phyloP scores from a whole-genome alignment of 2,329 filamentous ascomycete species.

The Huntiella abstrusa region DNA sequence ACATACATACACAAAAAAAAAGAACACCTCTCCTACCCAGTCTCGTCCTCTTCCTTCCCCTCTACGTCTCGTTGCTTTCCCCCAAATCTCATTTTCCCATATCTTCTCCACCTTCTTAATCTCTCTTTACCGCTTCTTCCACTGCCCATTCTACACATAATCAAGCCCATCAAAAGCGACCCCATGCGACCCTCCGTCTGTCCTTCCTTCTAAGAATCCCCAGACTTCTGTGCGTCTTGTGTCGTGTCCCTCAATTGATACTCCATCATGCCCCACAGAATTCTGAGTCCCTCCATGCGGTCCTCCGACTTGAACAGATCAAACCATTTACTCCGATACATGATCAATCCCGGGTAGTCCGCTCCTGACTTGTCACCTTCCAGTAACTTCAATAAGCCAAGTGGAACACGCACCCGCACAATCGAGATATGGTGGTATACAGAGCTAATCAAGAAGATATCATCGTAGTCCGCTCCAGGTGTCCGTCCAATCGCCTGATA shows the following conservation, averaged over 20 bases:
- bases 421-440: conserved; percentile 44
- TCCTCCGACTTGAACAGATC: conserved; percentile 38
- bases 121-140: not conserved
- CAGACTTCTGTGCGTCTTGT: conserved; percentile 4
- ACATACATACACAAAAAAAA: no score
- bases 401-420: conserved; percentile 38
- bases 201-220: conserved; percentile 5
- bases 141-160: conserved; percentile 3
- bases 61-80: not conserved
- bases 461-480: conserved; percentile 31
- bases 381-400: conserved; percentile 31
- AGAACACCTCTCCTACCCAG: no score
- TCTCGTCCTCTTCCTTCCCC: no score
- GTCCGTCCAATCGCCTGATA: conserved; percentile 38
- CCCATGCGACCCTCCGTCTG: not conserved
- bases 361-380: conserved; percentile 25
- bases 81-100: not conserved
- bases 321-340: conserved; percentile 42
- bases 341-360: conserved; percentile 33
- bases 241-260: conserved; percentile 34
- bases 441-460: conserved; percentile 41
- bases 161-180: not conserved
- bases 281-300: conserved; percentile 34
- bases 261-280: conserved; percentile 40
- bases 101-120: not conserved